Conservation (phyloP, 192 early-diverging fungal species). For the Coemansia biformis region DNA sequence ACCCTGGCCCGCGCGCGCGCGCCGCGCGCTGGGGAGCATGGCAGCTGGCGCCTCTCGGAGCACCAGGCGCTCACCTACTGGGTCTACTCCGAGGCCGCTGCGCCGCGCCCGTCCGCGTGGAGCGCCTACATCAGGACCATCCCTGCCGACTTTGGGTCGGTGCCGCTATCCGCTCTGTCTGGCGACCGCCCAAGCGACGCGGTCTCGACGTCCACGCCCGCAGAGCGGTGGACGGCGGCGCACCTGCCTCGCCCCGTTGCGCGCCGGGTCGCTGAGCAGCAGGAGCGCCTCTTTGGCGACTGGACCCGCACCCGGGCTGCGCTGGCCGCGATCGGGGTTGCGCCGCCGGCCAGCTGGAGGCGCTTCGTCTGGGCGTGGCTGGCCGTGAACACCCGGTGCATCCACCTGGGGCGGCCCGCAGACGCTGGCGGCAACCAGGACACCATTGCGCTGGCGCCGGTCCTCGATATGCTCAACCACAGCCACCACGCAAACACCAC, state of each 20-base stretch:
- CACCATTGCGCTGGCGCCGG: constrained; percentile 66
- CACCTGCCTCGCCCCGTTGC: constrained; percentile 20
- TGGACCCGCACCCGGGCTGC: constrained; percentile 13
- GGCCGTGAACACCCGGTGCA: constrained; percentile 41
- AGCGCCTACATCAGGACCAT: constrained; percentile 22
- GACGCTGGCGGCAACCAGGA: constrained; percentile 16
- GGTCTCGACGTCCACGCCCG: background rate
- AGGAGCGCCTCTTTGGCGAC: constrained; percentile 18
- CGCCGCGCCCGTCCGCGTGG: constrained; percentile 10
- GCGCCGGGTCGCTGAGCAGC: constrained; percentile 18
- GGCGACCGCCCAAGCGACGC: constrained; percentile 11
- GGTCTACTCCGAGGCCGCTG: constrained; percentile 15
- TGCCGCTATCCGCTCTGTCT: constrained; percentile 31
- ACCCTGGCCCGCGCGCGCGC: background rate
- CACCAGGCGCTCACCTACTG: constrained; percentile 39
- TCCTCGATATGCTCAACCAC: constrained; percentile 76
- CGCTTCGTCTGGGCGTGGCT: constrained; percentile 47
- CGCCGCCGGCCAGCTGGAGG: constrained; percentile 11
- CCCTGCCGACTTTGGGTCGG: constrained; percentile 28
- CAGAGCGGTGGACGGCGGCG: constrained; percentile 15
- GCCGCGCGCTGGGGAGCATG: too few species aligned
- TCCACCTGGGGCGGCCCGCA: constrained; percentile 24
- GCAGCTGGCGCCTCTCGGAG: constrained; percentile 17
- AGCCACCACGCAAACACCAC: constrained; percentile 52
- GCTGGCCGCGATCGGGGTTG: background rate